Evolutionary conservation across 164 flowering plant genomes (phyloP), one percentile per base, ranked within the genome.

Genomic region (Annona cherimola): DNA sequence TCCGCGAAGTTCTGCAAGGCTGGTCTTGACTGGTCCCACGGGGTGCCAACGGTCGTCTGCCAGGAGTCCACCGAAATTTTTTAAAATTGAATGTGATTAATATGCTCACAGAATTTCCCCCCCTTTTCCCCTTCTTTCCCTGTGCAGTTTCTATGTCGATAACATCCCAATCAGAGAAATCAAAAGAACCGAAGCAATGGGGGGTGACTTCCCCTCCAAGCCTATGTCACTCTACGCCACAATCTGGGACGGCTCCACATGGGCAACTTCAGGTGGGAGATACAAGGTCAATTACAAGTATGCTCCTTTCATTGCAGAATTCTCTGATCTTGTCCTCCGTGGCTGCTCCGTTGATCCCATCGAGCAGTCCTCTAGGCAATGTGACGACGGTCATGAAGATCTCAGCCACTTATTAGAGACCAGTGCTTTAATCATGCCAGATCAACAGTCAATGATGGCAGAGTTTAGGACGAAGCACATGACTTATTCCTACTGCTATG

Each of bases 161-260:
- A 72, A 87, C 61, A 78, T 88, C 68, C 89, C 96, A 8, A 88
- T 93, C 40, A 82, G 98, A 77, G 94, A 89, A 78, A 74, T 86
- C 41, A 76, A 71, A 75, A 83, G 90, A 69, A 87, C 82, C 45
- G 82, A 77, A 67, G 79, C 82, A 18, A 91, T 89, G 94, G 90
- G 90, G 42, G 90, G 93, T 44, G 92, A 91, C 74, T 93, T 84
- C 73, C 98, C 98, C 0, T 82, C 93, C 0, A 93, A 91, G 83
- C 98, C 98, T n/a, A 94, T 94, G 98, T 82, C 97, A 39, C 63
- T 94, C 57, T 91, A 90, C 72, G 89, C 94, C 19, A 93, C 98
- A 43, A 89, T 93, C 59, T 93, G 98, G 98, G 98, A 93, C 75
- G 98, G 87, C 2, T 94, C 98, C 1, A 80, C 75, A 46, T 94